These are phyloP conservation scores for Hamamelis virginiana DNA, from an alignment of 164 flowering plant genomes.

Conservation along the genomic window DNA sequence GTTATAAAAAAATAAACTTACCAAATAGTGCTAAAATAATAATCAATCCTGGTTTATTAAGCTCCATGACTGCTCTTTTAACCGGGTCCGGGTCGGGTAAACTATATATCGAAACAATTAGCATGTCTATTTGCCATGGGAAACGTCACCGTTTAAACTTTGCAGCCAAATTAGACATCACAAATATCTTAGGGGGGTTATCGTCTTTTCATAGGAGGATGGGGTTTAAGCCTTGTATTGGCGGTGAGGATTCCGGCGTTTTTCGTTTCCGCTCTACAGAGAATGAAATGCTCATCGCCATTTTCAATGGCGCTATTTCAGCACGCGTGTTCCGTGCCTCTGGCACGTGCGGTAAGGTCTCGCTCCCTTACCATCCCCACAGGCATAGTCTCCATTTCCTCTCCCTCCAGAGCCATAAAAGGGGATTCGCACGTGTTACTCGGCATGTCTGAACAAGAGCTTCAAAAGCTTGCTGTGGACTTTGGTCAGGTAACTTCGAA, in stretches of 20 bases:
- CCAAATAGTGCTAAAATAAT: too few relatives aligned
- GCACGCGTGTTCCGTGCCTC: constrained; percentile 42
- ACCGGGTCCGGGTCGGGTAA: too few relatives aligned
- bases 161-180: too few relatives aligned
- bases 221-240: constrained; percentile 9
- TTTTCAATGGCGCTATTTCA: constrained; percentile 57
- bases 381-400: constrained; percentile 11
- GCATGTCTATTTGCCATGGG: too few relatives aligned
- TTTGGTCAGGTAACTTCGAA: constrained; percentile 63
- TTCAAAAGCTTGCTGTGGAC: constrained; percentile 78
- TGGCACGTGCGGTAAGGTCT: constrained; percentile 48
- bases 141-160: too few relatives aligned
- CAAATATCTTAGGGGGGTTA: background rate
- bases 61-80: too few relatives aligned
- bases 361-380: constrained; percentile 28
- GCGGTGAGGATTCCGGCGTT: background rate
- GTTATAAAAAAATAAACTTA: too few relatives aligned
- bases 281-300: background rate
- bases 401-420: constrained; percentile 22
- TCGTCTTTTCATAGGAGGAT: background rate
- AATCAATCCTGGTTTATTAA: too few relatives aligned
- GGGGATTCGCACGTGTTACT: constrained; percentile 64
- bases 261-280: background rate
- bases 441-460: constrained; percentile 87
- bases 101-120: too few relatives aligned